Conservation (phyloP, 176 grass and related monocot species). For the Tillandsia fasciculata region DNA sequence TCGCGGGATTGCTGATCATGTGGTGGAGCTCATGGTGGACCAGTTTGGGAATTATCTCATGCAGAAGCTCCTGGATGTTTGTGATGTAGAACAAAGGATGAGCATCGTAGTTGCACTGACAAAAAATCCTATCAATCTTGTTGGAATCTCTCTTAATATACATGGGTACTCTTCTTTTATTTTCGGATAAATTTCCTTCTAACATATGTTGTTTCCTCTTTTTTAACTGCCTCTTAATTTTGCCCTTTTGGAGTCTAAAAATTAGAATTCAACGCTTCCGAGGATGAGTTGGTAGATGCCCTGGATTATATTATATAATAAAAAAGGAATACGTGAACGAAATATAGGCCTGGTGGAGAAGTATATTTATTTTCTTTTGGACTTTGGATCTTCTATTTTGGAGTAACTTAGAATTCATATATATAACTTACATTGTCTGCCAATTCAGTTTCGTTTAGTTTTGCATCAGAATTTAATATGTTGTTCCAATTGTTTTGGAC, state of each 20-base stretch:
- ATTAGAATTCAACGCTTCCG: too few relatives aligned
- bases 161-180: slow-evolving; percentile 48
- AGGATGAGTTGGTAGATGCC: too few relatives aligned
- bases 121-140: slow-evolving; percentile 28
- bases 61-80: slow-evolving; percentile 76
- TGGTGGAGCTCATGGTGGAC: slow-evolving; percentile 65
- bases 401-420: too few relatives aligned
- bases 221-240: not conserved
- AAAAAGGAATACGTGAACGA: too few relatives aligned
- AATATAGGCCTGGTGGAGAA: too few relatives aligned
- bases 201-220: not conserved
- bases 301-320: too few relatives aligned
- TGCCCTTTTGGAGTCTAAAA: too few relatives aligned
- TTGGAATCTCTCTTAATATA: slow-evolving; percentile 57
- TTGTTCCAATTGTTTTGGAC: too few relatives aligned
- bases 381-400: too few relatives aligned
- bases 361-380: too few relatives aligned
- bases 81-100: slow-evolving; percentile 58
- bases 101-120: slow-evolving; percentile 37
- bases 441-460: too few relatives aligned
- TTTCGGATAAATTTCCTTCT: not conserved
- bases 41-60: slow-evolving; percentile 88
- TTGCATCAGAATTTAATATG: too few relatives aligned
- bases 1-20: slow-evolving; percentile 39
- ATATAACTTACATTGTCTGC: not conserved